Conservation (phyloP, 768 basidiomycete genomes). For the Holtermannia corniformis region DNA sequence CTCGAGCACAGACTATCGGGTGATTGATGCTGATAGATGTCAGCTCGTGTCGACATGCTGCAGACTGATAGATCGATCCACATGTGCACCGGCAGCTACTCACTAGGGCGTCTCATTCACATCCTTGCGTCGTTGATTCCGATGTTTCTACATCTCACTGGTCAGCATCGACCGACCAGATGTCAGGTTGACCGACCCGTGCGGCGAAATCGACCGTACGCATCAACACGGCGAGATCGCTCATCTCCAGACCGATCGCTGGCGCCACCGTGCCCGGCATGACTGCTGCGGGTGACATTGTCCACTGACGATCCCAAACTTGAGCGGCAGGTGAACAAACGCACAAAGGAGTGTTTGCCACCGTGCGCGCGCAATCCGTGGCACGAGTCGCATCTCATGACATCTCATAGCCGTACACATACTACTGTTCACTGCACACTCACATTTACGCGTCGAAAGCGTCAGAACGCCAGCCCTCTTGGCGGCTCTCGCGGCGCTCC, state of each 20-base stretch:
- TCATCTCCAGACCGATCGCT: constrained; percentile 6
- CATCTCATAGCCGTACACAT: no score
- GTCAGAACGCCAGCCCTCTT: constrained; percentile 39
- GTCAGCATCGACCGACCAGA: background rate
- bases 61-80: background rate
- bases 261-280: no score
- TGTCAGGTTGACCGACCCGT: constrained; percentile 25
- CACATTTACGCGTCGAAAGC: constrained; percentile 34
- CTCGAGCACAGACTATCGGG: constrained; percentile 26
- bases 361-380: no score
- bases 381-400: no score
- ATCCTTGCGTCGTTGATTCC: constrained; percentile 37
- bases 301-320: no score
- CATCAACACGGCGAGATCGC: constrained; percentile 24
- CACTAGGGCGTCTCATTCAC: constrained; percentile 38
- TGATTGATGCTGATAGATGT: constrained; percentile 34
- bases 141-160: constrained; percentile 29
- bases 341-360: no score
- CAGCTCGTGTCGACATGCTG: constrained; percentile 1
- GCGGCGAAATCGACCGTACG: constrained; percentile 37
- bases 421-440: no score
- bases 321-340: no score
- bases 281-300: no score
- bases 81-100: constrained; percentile 4
- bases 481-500: constrained; percentile 28